Evolutionary conservation across 2,329 filamentous ascomycete species (phyloP).

Genomic region (Phialemonium atrogriseum): DNA sequence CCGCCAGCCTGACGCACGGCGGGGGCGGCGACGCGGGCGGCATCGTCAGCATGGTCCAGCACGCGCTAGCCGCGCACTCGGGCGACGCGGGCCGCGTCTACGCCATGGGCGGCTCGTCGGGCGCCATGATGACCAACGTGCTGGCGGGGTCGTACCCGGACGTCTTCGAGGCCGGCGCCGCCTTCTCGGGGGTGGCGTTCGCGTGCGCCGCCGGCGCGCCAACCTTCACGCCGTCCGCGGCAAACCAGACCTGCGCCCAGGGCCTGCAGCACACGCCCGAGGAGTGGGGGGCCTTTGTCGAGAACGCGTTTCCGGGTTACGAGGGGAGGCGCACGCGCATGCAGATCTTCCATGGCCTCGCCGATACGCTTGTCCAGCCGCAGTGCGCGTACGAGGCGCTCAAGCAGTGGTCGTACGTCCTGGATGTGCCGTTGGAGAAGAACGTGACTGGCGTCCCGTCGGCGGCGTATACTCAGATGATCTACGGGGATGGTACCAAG

Average conservation of each 20-base stretch:
- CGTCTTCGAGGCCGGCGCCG: slow-evolving; percentile 21
- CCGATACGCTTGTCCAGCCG: slow-evolving; percentile 18
- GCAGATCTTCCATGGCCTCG: slow-evolving; percentile 19
- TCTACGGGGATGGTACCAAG: slow-evolving; percentile 23
- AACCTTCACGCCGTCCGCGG: slow-evolving; percentile 11
- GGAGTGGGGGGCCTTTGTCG: slow-evolving; percentile 17
- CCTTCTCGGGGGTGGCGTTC: slow-evolving; percentile 19
- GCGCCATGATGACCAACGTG: slow-evolving; percentile 30
- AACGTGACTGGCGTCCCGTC: slow-evolving; percentile 18
- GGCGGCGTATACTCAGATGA: slow-evolving; percentile 17
- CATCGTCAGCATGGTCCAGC: slow-evolving; percentile 44
- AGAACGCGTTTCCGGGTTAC: slow-evolving; percentile 18
- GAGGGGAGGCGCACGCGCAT: slow-evolving; percentile 19
- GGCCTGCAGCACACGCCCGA: slow-evolving; percentile 14
- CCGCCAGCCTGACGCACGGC: slow-evolving; percentile 35
- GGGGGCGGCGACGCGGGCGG: slow-evolving; percentile 39
- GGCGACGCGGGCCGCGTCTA: slow-evolving; percentile 37
- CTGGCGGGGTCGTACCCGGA: slow-evolving; percentile 23
- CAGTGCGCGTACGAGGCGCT: slow-evolving; percentile 16
- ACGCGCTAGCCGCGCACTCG: slow-evolving; percentile 35
- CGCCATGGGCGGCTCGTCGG: slow-evolving; percentile 32
- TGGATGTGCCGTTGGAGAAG: slow-evolving; percentile 13
- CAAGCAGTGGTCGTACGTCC: slow-evolving; percentile 22
- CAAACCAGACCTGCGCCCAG: slow-evolving; percentile 19
- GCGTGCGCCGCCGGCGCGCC: slow-evolving; percentile 13